Conservation (phyloP, 2,329 filamentous ascomycete species). For the Pseudocercospora macadamiae region DNA sequence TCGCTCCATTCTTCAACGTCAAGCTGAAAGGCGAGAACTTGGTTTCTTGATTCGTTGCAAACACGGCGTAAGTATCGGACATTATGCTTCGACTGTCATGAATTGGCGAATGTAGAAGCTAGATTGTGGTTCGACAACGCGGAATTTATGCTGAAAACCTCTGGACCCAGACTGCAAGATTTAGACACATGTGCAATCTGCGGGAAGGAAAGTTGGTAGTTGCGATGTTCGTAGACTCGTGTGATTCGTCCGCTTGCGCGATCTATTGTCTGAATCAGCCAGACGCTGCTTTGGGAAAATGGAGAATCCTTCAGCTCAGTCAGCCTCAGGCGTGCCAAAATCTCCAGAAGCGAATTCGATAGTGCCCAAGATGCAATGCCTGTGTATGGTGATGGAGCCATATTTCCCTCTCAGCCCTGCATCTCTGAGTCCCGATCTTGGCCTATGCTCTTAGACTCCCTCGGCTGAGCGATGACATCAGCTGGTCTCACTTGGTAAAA, state of each 20-base stretch:
- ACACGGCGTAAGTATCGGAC: not conserved
- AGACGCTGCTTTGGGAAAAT: not conserved
- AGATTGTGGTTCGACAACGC: not conserved
- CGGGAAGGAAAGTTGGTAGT: too few relatives aligned
- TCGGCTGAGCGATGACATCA: not conserved
- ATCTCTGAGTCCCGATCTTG: too few relatives aligned
- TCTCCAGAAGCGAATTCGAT: too few relatives aligned
- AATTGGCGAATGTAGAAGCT: not conserved
- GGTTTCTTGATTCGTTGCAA: slow-evolving; percentile 7
- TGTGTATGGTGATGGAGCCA: not conserved
- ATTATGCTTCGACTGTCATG: not conserved
- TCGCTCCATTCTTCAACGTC: slow-evolving; percentile 4
- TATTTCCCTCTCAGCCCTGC: not conserved
- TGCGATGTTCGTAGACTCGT: too few relatives aligned
- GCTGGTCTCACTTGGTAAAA: not conserved
- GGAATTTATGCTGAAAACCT: not conserved
- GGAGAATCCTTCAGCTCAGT: not conserved
- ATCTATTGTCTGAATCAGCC: not conserved
- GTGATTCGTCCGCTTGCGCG: not conserved
- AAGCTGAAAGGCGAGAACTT: slow-evolving; percentile 10
- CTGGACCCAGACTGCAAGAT: not conserved
- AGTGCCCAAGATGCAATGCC: not conserved
- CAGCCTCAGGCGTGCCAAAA: too few relatives aligned
- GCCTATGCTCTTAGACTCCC: too few relatives aligned
- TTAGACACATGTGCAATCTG: not conserved